These are phyloP conservation scores for Monosporascus sp. DNA, from an alignment of 2,329 filamentous ascomycete species.

Conservation along the genomic window DNA sequence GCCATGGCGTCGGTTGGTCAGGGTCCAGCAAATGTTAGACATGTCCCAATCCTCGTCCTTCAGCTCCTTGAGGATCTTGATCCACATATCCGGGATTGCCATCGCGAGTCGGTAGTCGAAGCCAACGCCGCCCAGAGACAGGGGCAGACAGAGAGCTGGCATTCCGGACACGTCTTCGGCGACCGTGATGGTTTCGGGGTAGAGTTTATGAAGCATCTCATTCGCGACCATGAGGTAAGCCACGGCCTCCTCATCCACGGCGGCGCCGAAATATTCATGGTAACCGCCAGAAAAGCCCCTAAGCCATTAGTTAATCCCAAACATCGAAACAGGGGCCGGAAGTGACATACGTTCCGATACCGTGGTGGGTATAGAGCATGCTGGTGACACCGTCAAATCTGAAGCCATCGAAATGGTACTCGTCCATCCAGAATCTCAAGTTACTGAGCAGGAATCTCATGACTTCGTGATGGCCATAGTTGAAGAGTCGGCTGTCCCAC, in stretches of 20 bases:
- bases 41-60: conserved; percentile 91
- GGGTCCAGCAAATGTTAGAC: conserved; percentile 73
- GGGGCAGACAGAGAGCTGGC: conserved; percentile 86
- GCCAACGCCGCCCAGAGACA: conserved; percentile 83
- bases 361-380: conserved; percentile 95
- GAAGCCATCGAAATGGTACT: conserved; percentile 95
- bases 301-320: conserved; percentile 17
- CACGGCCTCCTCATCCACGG: conserved; percentile 88
- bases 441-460: conserved; percentile 95
- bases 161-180: conserved; percentile 98
- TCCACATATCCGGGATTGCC: conserved; percentile 98
- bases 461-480: conserved; percentile 93
- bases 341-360: conserved; percentile 80
- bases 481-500: conserved; percentile 96
- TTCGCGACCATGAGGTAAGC: conserved; percentile 96
- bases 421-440: conserved; percentile 97
- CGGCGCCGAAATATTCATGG: conserved; percentile 90
- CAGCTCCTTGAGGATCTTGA: conserved; percentile 95
- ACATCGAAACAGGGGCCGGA: not conserved
- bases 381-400: conserved; percentile 97
- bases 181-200: conserved; percentile 82
- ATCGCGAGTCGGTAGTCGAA: conserved; percentile 98
- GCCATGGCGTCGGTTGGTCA: conserved; percentile 88
- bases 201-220: conserved; percentile 87
- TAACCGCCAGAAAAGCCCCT: conserved; percentile 96